Percentiles rank a stretch among this genome's conserved stretches.
Conservation (phyloP, 2,329 filamentous ascomycete genomes). For the Neobulgaria alba region DNA sequence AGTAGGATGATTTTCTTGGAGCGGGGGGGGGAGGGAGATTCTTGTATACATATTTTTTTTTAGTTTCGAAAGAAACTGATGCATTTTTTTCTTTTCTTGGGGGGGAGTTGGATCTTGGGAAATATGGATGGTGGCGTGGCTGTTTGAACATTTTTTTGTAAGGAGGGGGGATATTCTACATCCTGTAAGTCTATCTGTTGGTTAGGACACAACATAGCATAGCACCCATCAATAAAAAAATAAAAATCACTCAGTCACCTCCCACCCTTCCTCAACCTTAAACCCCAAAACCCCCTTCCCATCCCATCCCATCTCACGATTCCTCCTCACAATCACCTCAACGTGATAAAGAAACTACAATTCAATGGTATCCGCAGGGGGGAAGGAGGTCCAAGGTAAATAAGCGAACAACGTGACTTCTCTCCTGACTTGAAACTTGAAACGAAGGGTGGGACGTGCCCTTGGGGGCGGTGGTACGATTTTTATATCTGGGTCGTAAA, state of each 20-base stretch:
- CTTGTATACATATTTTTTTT: too few relatives aligned
- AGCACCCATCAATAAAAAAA: too few relatives aligned
- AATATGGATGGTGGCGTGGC: not conserved
- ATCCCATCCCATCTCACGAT: not conserved
- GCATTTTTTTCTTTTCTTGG: not conserved
- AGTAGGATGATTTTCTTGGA: constrained; percentile 4
- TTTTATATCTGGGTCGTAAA: too few relatives aligned
- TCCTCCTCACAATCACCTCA: not conserved
- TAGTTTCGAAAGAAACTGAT: too few relatives aligned
- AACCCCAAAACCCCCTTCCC: too few relatives aligned
- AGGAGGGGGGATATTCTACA: not conserved
- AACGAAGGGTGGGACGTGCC: not conserved
- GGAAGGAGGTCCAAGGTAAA: too few relatives aligned
- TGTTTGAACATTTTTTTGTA: not conserved
- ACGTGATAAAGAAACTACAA: not conserved
- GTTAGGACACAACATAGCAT: too few relatives aligned
- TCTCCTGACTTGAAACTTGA: not conserved
- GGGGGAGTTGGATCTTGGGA: not conserved
- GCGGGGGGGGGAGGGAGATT: not conserved
- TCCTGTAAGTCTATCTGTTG: not conserved
- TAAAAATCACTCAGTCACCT: too few relatives aligned
- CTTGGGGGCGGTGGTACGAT: too few relatives aligned
- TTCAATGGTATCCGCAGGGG: not conserved
- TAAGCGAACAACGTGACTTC: not conserved
- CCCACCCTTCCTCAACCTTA: too few relatives aligned